A percentile compares a stretch with the other conserved stretches of the same genome.
These are phyloP conservation scores for Otatea glauca DNA, from an alignment of 176 grass and related monocot species.

Conservation along the genomic window DNA sequence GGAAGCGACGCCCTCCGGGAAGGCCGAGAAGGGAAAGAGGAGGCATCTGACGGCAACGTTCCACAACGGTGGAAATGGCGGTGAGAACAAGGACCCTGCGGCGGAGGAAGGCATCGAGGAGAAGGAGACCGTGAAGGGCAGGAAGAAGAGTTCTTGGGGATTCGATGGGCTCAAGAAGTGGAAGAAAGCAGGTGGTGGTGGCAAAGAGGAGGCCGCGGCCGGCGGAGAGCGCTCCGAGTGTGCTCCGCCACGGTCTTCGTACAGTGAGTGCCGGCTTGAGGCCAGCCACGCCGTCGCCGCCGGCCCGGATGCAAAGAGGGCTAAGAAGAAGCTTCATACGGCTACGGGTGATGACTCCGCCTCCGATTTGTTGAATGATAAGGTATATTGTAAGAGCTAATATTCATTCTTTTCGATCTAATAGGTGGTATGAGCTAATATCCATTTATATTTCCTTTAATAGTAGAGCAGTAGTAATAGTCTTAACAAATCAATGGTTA, in stretches of 20 bases:
- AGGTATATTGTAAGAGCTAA: conserved; percentile 51
- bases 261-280: conserved; percentile 61
- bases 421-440: no score
- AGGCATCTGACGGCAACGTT: conserved; percentile 56
- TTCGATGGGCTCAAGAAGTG: conserved; percentile 91
- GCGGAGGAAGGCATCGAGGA: conserved; percentile 50
- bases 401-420: no score
- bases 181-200: conserved; percentile 53
- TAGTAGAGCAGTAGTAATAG: no score
- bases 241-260: conserved; percentile 39
- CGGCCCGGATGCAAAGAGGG: conserved; percentile 58
- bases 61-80: conserved; percentile 10
- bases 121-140: conserved; percentile 44
- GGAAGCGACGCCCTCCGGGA: not conserved
- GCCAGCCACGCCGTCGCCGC: conserved; percentile 47
- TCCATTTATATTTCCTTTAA: no score
- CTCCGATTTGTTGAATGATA: conserved; percentile 59
- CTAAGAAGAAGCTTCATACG: conserved; percentile 57
- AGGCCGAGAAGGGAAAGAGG: conserved; percentile 63
- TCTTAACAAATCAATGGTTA: no score
- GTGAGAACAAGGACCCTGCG: conserved; percentile 46
- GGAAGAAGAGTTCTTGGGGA: conserved; percentile 73
- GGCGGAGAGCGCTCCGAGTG: not conserved
- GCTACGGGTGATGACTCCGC: conserved; percentile 35
- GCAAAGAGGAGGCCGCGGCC: conserved; percentile 40